These are phyloP conservation scores for Niveomyces coronatus DNA, from an alignment of 2,329 filamentous ascomycete species.

Conservation along the genomic window DNA sequence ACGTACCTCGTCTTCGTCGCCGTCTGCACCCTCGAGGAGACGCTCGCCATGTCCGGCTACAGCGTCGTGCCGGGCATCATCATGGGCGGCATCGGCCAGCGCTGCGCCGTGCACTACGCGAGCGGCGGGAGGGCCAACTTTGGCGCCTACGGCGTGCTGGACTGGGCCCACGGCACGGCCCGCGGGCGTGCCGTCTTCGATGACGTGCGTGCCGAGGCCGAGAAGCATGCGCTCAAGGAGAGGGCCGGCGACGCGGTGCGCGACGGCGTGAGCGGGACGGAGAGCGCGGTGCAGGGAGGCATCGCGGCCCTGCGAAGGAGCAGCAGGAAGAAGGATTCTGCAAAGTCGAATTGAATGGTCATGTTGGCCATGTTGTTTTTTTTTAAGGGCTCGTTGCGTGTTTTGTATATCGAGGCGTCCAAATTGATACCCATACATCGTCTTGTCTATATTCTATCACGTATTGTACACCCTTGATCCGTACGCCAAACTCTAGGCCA, in stretches of 20 bases:
- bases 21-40: constrained; percentile 55
- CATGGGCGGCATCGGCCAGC: constrained; percentile 39
- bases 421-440: too few species aligned
- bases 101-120: constrained; percentile 43
- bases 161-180: constrained; percentile 50
- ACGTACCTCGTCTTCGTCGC: constrained; percentile 57
- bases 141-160: constrained; percentile 50
- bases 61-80: constrained; percentile 43
- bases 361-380: neutral
- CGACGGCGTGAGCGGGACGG: constrained; percentile 22
- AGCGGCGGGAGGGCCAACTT: constrained; percentile 48
- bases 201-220: constrained; percentile 44
- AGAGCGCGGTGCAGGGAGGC: constrained; percentile 23
- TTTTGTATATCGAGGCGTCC: constrained; percentile 2
- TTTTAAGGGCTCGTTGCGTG: neutral
- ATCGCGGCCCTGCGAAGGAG: constrained; percentile 20
- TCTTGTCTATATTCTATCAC: too few species aligned
- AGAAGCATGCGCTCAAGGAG: constrained; percentile 43
- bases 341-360: neutral
- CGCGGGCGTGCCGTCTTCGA: constrained; percentile 41
- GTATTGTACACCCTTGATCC: too few species aligned
- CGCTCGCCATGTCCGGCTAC: constrained; percentile 59
- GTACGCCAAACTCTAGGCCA: too few species aligned
- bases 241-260: constrained; percentile 24
- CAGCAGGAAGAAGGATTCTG: constrained; percentile 10